phyloP scores from a whole-genome alignment of 441 rosid genomes.

The Mallotus japonicus region DNA sequence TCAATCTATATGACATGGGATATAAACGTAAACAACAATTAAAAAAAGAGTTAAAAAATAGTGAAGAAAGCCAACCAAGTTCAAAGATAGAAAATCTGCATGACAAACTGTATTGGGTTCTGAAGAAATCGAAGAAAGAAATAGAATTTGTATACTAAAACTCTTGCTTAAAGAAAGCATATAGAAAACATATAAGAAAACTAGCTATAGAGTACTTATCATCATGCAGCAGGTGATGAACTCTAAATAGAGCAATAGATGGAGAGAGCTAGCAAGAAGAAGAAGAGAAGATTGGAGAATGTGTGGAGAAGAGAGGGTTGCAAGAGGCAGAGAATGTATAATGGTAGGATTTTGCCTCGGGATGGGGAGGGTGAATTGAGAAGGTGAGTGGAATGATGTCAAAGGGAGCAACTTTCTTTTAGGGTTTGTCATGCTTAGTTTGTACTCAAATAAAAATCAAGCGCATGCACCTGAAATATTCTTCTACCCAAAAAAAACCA shows the following conservation, averaged over 20 bases:
- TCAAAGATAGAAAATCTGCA: no score
- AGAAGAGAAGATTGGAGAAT: slow-evolving; percentile 9
- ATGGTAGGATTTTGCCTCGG: slow-evolving; percentile 44
- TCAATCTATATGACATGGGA: background rate
- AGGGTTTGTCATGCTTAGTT: slow-evolving; percentile 71
- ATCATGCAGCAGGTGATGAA: background rate
- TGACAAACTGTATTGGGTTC: no score
- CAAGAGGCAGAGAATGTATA: slow-evolving; percentile 28
- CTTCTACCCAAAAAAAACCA: slow-evolving; percentile 22
- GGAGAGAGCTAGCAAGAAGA: background rate
- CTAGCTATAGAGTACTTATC: no score
- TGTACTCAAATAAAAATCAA: slow-evolving; percentile 48
- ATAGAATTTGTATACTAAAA: no score
- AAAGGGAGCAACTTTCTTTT: slow-evolving; percentile 52
- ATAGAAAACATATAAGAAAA: no score
- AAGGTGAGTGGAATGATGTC: slow-evolving; percentile 72
- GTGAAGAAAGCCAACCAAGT: background rate
- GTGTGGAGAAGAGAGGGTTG: slow-evolving; percentile 9
- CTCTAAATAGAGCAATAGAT: background rate
- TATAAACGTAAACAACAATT: background rate
- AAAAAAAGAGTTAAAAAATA: background rate
- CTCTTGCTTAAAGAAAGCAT: no score
- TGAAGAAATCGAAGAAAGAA: no score
- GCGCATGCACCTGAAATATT: slow-evolving; percentile 73
- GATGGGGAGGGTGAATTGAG: slow-evolving; percentile 47